Percentiles rank a stretch among this genome's conserved stretches.
These are phyloP conservation scores for Cladosporium sp. DNA, from an alignment of 2,329 filamentous ascomycete species.

Conservation along the genomic window DNA sequence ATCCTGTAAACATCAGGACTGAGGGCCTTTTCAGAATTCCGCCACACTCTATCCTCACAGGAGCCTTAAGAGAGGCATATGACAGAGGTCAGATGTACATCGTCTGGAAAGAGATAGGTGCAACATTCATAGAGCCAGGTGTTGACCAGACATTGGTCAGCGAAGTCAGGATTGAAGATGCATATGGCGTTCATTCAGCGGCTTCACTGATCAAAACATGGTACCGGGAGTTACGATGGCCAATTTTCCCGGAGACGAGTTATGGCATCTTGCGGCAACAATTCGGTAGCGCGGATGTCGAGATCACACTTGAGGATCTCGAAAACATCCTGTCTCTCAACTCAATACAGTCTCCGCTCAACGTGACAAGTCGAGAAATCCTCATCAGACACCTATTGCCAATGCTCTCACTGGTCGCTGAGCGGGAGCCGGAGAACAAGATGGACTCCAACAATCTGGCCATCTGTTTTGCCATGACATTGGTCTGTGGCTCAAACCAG, in stretches of 20 bases:
- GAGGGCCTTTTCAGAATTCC: constrained; percentile 54
- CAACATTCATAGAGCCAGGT: constrained; percentile 33
- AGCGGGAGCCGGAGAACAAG: constrained; percentile 47
- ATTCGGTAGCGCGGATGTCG: constrained; percentile 37
- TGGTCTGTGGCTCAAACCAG: constrained; percentile 51
- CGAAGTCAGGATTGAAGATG: constrained; percentile 45
- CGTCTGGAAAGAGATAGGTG: constrained; percentile 47
- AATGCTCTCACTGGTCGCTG: constrained; percentile 45
- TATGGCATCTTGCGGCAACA: constrained; percentile 45
- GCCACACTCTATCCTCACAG: constrained; percentile 46
- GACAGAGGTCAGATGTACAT: constrained; percentile 53
- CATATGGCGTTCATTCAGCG: constrained; percentile 51
- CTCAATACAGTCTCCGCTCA: constrained; percentile 45
- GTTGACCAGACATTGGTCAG: constrained; percentile 35
- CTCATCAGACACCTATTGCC: constrained; percentile 50
- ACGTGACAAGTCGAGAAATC: constrained; percentile 44
- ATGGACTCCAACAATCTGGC: constrained; percentile 53
- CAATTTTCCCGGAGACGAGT: constrained; percentile 47
- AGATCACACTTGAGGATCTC: constrained; percentile 39
- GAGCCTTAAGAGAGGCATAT: constrained; percentile 52
- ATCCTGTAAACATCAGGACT: constrained; percentile 44
- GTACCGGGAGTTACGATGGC: constrained; percentile 51
- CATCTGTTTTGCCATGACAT: constrained; percentile 51
- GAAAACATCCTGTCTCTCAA: constrained; percentile 43
- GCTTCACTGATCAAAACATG: constrained; percentile 53